phyloP scores from a whole-genome alignment of 305 asterid genomes.

The Vinca major region DNA sequence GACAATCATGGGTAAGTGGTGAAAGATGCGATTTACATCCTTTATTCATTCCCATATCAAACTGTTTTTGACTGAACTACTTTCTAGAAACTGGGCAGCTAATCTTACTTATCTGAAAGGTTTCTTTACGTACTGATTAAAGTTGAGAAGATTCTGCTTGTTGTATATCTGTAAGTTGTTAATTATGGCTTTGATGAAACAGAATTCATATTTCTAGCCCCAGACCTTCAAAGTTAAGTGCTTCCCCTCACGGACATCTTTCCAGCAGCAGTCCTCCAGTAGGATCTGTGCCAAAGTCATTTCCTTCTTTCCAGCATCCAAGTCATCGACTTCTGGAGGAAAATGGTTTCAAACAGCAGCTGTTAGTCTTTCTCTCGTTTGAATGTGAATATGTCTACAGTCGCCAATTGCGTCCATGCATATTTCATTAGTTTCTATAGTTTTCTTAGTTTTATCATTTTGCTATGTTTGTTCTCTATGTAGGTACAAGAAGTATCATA shows the following conservation, averaged over 20 bases:
- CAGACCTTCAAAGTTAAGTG: conserved; percentile 55
- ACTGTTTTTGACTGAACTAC: background rate
- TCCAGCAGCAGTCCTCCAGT: conserved; percentile 66
- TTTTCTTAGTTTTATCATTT: background rate
- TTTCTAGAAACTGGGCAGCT: background rate
- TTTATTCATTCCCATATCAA: background rate
- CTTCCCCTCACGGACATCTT: conserved; percentile 57
- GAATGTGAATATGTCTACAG: background rate
- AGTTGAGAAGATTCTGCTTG: background rate
- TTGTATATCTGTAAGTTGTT: background rate
- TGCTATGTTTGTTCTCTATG: conserved; percentile 9
- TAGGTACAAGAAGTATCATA: conserved; percentile 70
- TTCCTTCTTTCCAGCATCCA: conserved; percentile 81
- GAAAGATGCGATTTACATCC: conserved; percentile 3
- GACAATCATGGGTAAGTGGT: conserved; percentile 63
- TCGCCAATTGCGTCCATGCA: background rate
- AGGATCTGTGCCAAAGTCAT: conserved; percentile 71
- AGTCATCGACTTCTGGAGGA: conserved; percentile 80
- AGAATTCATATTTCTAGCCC: conserved; percentile 19
- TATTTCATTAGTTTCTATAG: background rate
- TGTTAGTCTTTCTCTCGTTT: conserved; percentile 37
- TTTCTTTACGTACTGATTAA: background rate
- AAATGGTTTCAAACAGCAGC: conserved; percentile 81
- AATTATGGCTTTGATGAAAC: background rate
- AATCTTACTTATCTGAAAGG: background rate